Conservation (phyloP, 441 rosid genomes). For the Pelargonium citronellum region DNA sequence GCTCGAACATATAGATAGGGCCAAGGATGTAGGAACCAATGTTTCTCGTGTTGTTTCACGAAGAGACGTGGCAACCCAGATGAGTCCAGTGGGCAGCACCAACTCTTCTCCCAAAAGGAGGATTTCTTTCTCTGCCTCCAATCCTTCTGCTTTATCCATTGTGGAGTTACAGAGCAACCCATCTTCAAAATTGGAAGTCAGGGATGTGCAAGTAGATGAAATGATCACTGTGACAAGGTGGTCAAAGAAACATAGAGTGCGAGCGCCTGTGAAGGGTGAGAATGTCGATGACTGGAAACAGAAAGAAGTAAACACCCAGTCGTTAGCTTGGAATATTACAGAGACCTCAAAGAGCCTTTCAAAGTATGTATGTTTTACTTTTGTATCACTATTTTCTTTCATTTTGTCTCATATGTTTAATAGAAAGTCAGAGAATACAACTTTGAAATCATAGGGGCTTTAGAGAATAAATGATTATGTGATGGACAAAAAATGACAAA, state of each 20-base stretch:
- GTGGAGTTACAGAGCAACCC: conserved; percentile 43
- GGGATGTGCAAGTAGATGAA: conserved; percentile 89
- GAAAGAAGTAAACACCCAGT: conserved; percentile 41
- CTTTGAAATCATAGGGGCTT: neutral
- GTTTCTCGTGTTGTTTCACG: conserved; percentile 50
- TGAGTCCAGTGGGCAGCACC: conserved; percentile 78
- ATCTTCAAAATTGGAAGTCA: conserved; percentile 52
- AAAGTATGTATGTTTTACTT: conserved; percentile 33
- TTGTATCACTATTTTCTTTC: neutral
- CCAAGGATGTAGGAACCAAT: neutral
- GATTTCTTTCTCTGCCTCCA: conserved; percentile 44
- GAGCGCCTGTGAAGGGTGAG: conserved; percentile 49
- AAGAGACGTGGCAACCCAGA: conserved; percentile 93
- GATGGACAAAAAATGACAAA: neutral
- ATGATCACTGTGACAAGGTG: conserved; percentile 75
- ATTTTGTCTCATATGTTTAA: neutral
- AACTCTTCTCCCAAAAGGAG: conserved; percentile 53
- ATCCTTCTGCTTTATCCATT: conserved; percentile 48
- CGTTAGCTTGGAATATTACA: conserved; percentile 56
- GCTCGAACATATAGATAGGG: conserved; percentile 6
- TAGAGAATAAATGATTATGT: neutral
- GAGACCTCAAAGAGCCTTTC: conserved; percentile 46
- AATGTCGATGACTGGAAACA: conserved; percentile 65
- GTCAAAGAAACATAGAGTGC: conserved; percentile 65
- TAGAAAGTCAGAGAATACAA: neutral